phyloP scores from a whole-genome alignment of 371 early-diverging fungal species.

The Rhizopus delemar region DNA sequence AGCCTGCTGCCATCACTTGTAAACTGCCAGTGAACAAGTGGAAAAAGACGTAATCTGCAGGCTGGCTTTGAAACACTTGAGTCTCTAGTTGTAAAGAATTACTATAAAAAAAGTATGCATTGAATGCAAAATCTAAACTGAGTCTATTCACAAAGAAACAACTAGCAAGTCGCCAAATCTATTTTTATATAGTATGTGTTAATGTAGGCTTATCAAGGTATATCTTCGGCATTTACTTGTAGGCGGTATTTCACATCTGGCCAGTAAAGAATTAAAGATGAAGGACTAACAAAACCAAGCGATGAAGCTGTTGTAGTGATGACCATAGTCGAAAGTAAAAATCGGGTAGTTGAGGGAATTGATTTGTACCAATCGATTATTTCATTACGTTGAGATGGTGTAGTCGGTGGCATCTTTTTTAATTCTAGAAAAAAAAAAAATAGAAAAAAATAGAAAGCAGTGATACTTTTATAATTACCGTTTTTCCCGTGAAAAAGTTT shows the following conservation, averaged over 20 bases:
- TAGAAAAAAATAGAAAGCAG: constrained; percentile 8
- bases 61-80: constrained; percentile 65
- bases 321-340: constrained; percentile 58
- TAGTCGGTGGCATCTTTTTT: constrained; percentile 24
- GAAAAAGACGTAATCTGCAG: constrained; percentile 84
- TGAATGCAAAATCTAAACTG: constrained; percentile 63
- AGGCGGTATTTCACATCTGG: constrained; percentile 18
- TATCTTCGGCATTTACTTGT: constrained; percentile 20
- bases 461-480: too few relatives aligned
- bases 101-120: constrained; percentile 72
- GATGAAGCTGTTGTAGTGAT: constrained; percentile 50
- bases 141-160: constrained; percentile 63
- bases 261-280: constrained; percentile 48
- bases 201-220: neutral
- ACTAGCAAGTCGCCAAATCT: constrained; percentile 81
- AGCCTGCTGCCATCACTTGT: constrained; percentile 37
- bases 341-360: constrained; percentile 67
- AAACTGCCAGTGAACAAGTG: constrained; percentile 55
- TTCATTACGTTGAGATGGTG: constrained; percentile 25
- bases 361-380: constrained; percentile 54
- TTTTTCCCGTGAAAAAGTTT: too few relatives aligned
- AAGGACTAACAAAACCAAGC: constrained; percentile 46
- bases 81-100: constrained; percentile 75
- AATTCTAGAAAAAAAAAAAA: neutral
- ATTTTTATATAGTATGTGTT: constrained; percentile 6